Percentiles rank a stretch among this genome's conserved stretches.
These are phyloP conservation scores for Tetrapyrgos nigripes DNA, from an alignment of 1,284 basidiomycete genomes.

Conservation along the genomic window DNA sequence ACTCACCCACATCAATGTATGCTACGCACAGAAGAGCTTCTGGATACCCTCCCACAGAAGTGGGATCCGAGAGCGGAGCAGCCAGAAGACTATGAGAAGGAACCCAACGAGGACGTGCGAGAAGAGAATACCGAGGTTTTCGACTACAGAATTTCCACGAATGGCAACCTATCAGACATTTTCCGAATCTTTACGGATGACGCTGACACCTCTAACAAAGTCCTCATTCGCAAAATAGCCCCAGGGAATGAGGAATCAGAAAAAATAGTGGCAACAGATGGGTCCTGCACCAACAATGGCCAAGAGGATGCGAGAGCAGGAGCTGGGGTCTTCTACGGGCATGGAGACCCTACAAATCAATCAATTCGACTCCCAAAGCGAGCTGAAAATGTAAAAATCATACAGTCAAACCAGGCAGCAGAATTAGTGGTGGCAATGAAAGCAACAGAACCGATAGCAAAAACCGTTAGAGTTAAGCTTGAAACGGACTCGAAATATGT, in stretches of 20 bases:
- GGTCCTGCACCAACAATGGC: constrained; percentile 18
- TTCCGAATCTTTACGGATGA: constrained; percentile 18
- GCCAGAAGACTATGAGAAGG: constrained; percentile 16
- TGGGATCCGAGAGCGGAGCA: too few species aligned
- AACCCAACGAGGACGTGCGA: not conserved
- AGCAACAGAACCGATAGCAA: constrained; percentile 11
- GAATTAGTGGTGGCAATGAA: constrained; percentile 24
- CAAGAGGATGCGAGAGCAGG: constrained; percentile 18
- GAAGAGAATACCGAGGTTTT: not conserved
- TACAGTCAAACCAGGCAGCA: constrained; percentile 25
- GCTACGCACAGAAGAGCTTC: constrained; percentile 4
- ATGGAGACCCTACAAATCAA: constrained; percentile 8
- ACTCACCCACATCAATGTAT: constrained; percentile 12
- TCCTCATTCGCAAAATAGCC: not conserved
- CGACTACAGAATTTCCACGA: constrained; percentile 3
- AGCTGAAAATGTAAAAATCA: not conserved
- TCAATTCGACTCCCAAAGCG: constrained; percentile 21
- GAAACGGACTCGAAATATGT: constrained; percentile 25
- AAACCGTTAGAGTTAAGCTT: constrained; percentile 7
- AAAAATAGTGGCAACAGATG: constrained; percentile 18
- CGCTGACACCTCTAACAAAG: not conserved
- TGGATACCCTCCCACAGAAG: constrained; percentile 6
- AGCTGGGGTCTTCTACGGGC: constrained; percentile 16
- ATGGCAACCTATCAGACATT: not conserved
- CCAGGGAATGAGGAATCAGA: not conserved